phyloP scores from a whole-genome alignment of 2,329 filamentous ascomycete genomes.

The Magnaporthiopsis rhizophila region DNA sequence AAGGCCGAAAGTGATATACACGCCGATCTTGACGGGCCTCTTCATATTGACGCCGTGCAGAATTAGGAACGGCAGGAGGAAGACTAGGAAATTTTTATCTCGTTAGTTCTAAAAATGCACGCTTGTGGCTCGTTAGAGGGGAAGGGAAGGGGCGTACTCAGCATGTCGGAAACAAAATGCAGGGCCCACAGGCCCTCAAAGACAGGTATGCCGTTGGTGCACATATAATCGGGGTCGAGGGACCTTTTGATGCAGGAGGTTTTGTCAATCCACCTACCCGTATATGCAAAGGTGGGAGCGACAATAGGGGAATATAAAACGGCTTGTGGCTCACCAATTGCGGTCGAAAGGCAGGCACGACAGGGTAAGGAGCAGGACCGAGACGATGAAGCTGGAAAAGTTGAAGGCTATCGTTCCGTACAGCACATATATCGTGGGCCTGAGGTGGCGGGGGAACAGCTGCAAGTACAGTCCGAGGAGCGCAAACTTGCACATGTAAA shows the following conservation, averaged over 20 bases:
- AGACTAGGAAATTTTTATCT: not conserved
- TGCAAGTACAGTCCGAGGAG: not conserved
- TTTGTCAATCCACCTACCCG: not conserved
- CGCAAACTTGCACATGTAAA: not conserved
- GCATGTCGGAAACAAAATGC: not conserved
- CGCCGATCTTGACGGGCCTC: not conserved
- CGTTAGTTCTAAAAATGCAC: too few species aligned
- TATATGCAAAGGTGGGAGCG: not conserved
- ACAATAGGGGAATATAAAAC: not conserved
- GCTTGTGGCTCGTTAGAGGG: too few species aligned
- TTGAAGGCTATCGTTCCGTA: slow-evolving; percentile 1
- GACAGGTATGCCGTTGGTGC: too few species aligned
- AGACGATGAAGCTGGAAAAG: not conserved
- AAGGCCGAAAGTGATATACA: not conserved
- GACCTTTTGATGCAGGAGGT: not conserved
- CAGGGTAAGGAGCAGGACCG: not conserved
- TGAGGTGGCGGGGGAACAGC: slow-evolving; percentile 1
- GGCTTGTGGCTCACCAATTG: not conserved
- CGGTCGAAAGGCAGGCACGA: not conserved
- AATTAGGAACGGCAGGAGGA: not conserved
- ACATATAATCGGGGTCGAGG: too few species aligned
- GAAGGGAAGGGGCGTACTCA: not conserved
- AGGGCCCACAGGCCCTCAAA: not conserved
- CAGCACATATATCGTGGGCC: not conserved
- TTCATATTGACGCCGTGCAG: not conserved